These are phyloP conservation scores for Cnidoscolus chayamansa DNA, from an alignment of 441 rosid species.

Conservation along the genomic window DNA sequence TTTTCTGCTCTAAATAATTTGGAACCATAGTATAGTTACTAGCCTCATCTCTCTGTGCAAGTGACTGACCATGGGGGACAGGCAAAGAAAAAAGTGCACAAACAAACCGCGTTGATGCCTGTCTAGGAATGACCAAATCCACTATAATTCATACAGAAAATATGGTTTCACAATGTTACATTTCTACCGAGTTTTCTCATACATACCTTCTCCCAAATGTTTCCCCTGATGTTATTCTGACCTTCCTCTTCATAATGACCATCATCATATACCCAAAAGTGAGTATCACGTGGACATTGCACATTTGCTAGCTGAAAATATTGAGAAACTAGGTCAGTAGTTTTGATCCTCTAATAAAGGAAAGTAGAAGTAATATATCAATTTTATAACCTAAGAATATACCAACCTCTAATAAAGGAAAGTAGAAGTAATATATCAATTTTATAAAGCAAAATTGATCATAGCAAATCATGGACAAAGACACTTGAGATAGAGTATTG, in stretches of 20 bases:
- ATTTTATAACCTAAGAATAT: too few species aligned
- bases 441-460: too few species aligned
- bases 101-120: slow-evolving; percentile 79
- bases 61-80: slow-evolving; percentile 60
- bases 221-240: slow-evolving; percentile 45
- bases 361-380: too few species aligned
- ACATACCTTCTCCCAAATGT: slow-evolving; percentile 46
- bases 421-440: too few species aligned
- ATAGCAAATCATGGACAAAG: too few species aligned
- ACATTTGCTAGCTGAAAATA: slow-evolving; percentile 41
- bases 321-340: too few species aligned
- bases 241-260: slow-evolving; percentile 50
- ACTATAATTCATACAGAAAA: slow-evolving; percentile 1
- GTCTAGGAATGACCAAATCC: slow-evolving; percentile 38
- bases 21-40: slow-evolving; percentile 43
- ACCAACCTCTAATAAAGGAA: too few species aligned
- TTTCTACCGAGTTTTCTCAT: too few species aligned
- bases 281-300: slow-evolving; percentile 44
- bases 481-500: too few species aligned
- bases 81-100: slow-evolving; percentile 79
- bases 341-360: too few species aligned
- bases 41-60: slow-evolving; percentile 48
- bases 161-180: too few species aligned
- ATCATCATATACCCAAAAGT: slow-evolving; percentile 49
- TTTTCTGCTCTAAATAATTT: slow-evolving; percentile 62